Evolutionary conservation across 2,329 filamentous ascomycete genomes (phyloP).

Genomic region (Beauveria asiatica): DNA sequence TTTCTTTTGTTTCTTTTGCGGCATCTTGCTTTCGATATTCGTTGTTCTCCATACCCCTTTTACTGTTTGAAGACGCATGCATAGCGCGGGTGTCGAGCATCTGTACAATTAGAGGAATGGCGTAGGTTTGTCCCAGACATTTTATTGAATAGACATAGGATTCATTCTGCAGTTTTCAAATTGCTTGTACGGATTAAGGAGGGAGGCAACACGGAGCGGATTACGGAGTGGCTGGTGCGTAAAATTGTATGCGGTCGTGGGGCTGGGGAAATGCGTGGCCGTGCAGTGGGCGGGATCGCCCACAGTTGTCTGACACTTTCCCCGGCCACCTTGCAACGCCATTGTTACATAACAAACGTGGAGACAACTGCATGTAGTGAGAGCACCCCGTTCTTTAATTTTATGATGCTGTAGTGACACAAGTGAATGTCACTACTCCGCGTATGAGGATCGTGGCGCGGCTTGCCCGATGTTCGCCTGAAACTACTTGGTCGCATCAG

Average conservation of each 20-base stretch:
- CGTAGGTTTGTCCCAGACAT: too few relatives aligned
- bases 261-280: background rate
- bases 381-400: too few relatives aligned
- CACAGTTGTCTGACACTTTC: background rate
- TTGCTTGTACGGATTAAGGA: too few relatives aligned
- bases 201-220: too few relatives aligned
- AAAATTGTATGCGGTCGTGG: background rate
- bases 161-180: too few relatives aligned
- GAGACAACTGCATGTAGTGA: background rate
- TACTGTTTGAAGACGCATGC: background rate
- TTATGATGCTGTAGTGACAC: too few relatives aligned
- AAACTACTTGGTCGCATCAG: background rate
- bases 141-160: too few relatives aligned
- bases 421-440: too few relatives aligned
- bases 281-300: background rate
- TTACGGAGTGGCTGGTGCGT: background rate
- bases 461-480: background rate
- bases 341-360: background rate
- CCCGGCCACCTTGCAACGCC: background rate
- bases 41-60: background rate
- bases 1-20: background rate
- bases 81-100: background rate
- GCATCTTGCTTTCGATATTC: background rate
- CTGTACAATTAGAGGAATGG: background rate
- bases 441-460: too few relatives aligned